Conservation (phyloP, 164 flowering plant genomes). For the Aristolochia contorta region DNA sequence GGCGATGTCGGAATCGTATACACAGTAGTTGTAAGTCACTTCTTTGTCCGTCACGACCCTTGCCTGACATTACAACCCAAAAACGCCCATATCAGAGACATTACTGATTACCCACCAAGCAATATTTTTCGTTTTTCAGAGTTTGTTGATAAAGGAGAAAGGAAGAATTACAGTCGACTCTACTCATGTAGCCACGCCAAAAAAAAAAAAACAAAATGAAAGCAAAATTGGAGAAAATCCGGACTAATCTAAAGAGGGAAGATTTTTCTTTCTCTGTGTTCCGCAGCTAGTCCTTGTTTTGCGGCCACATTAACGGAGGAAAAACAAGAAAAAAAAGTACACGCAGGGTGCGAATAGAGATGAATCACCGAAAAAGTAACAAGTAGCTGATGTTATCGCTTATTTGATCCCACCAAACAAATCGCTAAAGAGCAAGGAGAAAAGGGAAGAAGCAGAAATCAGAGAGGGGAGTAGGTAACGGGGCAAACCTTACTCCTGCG, state of each 20-base stretch:
- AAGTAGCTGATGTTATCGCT: not conserved
- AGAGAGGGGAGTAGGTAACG: not conserved
- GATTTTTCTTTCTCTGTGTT: too few species aligned
- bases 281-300: too few species aligned
- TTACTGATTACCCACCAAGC: not conserved
- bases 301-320: too few species aligned
- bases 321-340: too few species aligned
- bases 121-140: not conserved
- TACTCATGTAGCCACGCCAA: not conserved
- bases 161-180: not conserved
- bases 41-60: constrained; percentile 22
- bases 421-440: not conserved
- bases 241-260: too few species aligned
- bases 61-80: constrained; percentile 42
- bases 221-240: not conserved
- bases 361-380: not conserved
- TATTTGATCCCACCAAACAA: not conserved
- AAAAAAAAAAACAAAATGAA: not conserved
- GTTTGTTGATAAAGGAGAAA: not conserved
- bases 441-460: not conserved
- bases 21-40: constrained; percentile 40
- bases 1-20: constrained; percentile 77
- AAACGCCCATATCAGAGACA: not conserved
- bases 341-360: not conserved
- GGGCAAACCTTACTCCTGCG: constrained; percentile 65